Base-by-base conservation (phyloP, 176 grass and related monocot species). In the Oryza meridionalis region DNA sequence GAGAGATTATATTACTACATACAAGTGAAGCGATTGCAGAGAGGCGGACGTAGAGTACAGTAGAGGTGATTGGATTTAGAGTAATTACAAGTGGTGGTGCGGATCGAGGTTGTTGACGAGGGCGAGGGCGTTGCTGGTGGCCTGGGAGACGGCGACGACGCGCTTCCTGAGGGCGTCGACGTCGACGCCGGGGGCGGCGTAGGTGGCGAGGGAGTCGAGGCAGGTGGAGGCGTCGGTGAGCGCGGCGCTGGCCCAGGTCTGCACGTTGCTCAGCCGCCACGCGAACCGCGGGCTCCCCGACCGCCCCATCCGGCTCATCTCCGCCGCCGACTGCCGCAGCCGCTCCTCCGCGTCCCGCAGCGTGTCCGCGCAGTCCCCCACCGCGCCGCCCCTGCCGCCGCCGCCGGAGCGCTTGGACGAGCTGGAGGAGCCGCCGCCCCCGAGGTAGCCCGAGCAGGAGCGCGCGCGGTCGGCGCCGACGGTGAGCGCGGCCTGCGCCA, bases 211-310 rank as follows among this genome's bases (percentile, higher is more conserved):
- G 35, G 88, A 89, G 87, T 98, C 95, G 45, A 90, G 90, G 85
- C 96, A 98, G 3, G 91, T 95, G 75, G 66, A 50, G 16, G 86
- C 29, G 91, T 93, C 90, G 6, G 96, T 93, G 77, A 95, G 90
- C 33, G 93, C 91, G 17, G 86, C 96, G 86, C 93, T 93, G 76
- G 87, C 87, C 93, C 89, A 93, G n/a, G 96, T 98, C 92, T 90
- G 91, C 6, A 91, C 85, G 82, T 95, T 98, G 85, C 82, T 82
- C 17, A 98, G 90, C 15, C 75, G 44, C 91, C 88, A 95, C 9
- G 27, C 73, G 82, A 93, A 98, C 21, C 93, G 85, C 9, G 67
- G 51, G 49, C 69, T 72, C 16, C 42, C 71, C 0, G 87, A 83
- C 27, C 77, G 87, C 3, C 91, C 89, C 93, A 95, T 80, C 27